Evolutionary conservation across 2,329 filamentous ascomycete genomes (phyloP), one percentile per base, ranked within the genome.

Genomic region (Pyrenophora seminiperda): DNA sequence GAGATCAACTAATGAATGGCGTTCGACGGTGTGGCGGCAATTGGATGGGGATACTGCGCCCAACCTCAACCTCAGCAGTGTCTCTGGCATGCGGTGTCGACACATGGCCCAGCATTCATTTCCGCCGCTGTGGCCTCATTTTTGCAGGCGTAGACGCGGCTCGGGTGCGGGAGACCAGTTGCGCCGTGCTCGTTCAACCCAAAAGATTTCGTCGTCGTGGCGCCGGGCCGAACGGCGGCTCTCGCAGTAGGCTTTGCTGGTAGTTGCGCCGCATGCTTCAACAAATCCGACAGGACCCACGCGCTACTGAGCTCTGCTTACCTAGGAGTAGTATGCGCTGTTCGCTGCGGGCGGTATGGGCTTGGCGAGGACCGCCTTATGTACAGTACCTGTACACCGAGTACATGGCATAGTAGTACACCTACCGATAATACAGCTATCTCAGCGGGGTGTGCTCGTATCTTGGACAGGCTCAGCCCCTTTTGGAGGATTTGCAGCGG

Each of bases 61-160:
- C 45, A 55, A 47, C 58, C 47, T 33, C 37, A 40, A 53, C 49
- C 41, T 39, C 46, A 29, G 30, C 19, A 27, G 41, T 47, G 46
- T 44, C 51, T 57, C 55, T 53, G 51, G 48, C 49, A 50, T 62
- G 62, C 50, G 40, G 56, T 65, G 59, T 51, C 46, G 42, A 41
- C 41, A 48, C 27, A 48, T 29, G 46, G 43, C 46, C 30, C 45
- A 46, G 51, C 41, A 18, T 38, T 40, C 33, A 45, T 49, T 50
- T 36, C 50, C 20, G 31, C 36, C 30, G 46, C 50, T 43, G 34
- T 55, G 24, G 33, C 47, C 36, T 32, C 44, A 46, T 46, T 33
- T 27, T 39, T 54, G 40, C 42, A 37, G 36, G 56, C 42, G 43
- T 37, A 50, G 52, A 24, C 42, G 47, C 55, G 53, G 53, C 36